These are phyloP conservation scores for Moringa oleifera DNA, from an alignment of 345 rosid species.

Conservation along the genomic window DNA sequence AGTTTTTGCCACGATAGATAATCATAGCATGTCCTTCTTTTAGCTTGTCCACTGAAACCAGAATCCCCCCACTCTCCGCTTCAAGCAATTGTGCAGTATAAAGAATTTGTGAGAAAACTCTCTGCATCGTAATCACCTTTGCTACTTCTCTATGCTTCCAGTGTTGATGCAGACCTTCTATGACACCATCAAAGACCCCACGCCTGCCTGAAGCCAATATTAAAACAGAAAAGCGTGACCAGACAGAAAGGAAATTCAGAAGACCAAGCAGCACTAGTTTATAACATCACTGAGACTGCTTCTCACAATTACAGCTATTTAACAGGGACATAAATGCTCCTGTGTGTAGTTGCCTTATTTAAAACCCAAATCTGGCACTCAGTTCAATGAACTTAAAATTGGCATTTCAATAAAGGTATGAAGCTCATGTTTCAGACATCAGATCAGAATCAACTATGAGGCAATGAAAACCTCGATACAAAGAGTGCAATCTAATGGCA, in stretches of 20 bases:
- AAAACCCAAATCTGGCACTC: too few species aligned
- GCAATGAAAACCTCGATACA: too few species aligned
- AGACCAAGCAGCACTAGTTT: neutral
- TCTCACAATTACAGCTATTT: too few species aligned
- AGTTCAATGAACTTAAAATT: too few species aligned
- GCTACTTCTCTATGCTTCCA: conserved; percentile 90
- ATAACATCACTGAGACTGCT: neutral
- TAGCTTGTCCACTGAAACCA: conserved; percentile 66
- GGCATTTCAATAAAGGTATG: too few species aligned
- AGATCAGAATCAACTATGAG: too few species aligned
- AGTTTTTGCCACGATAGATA: conserved; percentile 81
- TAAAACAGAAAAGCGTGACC: neutral
- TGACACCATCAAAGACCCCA: conserved; percentile 77
- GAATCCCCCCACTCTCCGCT: conserved; percentile 73
- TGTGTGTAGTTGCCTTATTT: too few species aligned
- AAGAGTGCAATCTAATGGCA: too few species aligned
- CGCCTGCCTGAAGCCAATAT: conserved; percentile 53
- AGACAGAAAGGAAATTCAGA: neutral
- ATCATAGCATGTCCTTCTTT: conserved; percentile 72
- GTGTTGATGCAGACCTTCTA: conserved; percentile 87
- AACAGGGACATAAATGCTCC: too few species aligned
- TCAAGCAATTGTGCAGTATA: conserved; percentile 60
- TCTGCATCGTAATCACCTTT: conserved; percentile 78
- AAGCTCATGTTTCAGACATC: too few species aligned
- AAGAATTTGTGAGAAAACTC: conserved; percentile 43